These are phyloP conservation scores for Malus hybrid DNA, from an alignment of 331 rosid genomes.

Conservation along the genomic window DNA sequence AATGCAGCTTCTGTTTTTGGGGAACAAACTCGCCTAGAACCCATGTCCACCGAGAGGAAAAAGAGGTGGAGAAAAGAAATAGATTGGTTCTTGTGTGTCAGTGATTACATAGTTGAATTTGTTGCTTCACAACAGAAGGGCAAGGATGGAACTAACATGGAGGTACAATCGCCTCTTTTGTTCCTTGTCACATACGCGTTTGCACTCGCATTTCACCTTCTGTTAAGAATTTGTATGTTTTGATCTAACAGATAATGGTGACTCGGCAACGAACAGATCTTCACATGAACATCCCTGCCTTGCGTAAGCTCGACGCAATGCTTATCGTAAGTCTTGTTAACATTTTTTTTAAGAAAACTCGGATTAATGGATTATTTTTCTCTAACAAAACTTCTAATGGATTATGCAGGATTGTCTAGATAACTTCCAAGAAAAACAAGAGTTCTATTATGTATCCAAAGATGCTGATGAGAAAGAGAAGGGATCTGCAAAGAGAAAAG, in stretches of 20 bases:
- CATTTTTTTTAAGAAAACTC: background rate
- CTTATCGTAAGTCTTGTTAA: constrained; percentile 51
- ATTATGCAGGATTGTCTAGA: constrained; percentile 75
- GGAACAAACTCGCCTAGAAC: constrained; percentile 84
- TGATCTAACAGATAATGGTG: constrained; percentile 67
- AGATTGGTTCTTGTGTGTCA: constrained; percentile 79
- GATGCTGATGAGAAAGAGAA: constrained; percentile 55
- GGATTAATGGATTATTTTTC: background rate
- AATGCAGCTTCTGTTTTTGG: constrained; percentile 90
- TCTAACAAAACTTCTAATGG: background rate
- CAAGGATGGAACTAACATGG: constrained; percentile 80
- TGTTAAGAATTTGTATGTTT: constrained; percentile 12
- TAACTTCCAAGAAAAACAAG: constrained; percentile 62
- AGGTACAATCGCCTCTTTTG: constrained; percentile 33
- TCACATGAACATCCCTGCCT: constrained; percentile 89
- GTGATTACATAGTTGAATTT: constrained; percentile 81
- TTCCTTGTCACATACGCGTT: too few species aligned
- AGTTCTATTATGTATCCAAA: constrained; percentile 66
- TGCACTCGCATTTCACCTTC: background rate
- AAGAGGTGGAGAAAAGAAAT: constrained; percentile 83
- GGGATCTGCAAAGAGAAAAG: constrained; percentile 41
- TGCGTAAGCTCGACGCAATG: constrained; percentile 85
- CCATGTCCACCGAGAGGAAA: constrained; percentile 73
- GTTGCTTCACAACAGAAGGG: constrained; percentile 77
- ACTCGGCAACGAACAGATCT: constrained; percentile 86